Evolutionary conservation across 2,329 filamentous ascomycete genomes (phyloP).

Genomic region (Beauveria rudraprayagi): DNA sequence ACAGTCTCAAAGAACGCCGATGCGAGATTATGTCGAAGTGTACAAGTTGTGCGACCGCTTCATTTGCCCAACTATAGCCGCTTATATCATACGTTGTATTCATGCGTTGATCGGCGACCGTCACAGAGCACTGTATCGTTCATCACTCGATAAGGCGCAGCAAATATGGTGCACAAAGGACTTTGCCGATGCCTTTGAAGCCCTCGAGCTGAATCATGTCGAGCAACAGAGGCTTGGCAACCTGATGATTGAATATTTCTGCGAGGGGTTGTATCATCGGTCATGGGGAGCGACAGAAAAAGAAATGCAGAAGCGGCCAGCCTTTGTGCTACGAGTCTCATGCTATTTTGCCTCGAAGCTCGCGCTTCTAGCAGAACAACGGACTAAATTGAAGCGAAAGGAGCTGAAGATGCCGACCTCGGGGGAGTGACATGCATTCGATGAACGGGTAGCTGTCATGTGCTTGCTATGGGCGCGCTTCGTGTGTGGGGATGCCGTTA

Average conservation of each 20-base stretch:
- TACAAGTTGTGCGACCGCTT: slow-evolving; percentile 31
- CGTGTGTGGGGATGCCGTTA: background rate
- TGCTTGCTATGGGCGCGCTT: background rate
- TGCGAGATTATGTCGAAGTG: slow-evolving; percentile 27
- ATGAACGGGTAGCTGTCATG: background rate
- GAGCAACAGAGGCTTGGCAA: slow-evolving; percentile 18
- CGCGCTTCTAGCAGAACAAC: slow-evolving; percentile 14
- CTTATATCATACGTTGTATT: slow-evolving; percentile 24
- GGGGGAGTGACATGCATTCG: background rate
- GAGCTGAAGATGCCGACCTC: slow-evolving; percentile 16
- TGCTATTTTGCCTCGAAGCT: slow-evolving; percentile 24
- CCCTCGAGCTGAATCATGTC: slow-evolving; percentile 18
- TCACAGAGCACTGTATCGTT: slow-evolving; percentile 25
- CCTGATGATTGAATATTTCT: slow-evolving; percentile 25
- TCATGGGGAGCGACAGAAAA: slow-evolving; percentile 20
- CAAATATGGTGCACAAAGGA: slow-evolving; percentile 24
- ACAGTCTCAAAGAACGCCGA: slow-evolving; percentile 18
- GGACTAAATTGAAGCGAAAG: slow-evolving; percentile 22
- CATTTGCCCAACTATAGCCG: slow-evolving; percentile 22
- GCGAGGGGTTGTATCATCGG: slow-evolving; percentile 22
- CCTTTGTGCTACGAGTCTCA: slow-evolving; percentile 25
- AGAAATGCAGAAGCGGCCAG: slow-evolving; percentile 20
- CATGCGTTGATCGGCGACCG: slow-evolving; percentile 23
- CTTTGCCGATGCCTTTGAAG: slow-evolving; percentile 29
- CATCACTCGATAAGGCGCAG: slow-evolving; percentile 18